Evolutionary conservation across 305 asterid genomes (phyloP).

Genomic region (Salvia sclarea): DNA sequence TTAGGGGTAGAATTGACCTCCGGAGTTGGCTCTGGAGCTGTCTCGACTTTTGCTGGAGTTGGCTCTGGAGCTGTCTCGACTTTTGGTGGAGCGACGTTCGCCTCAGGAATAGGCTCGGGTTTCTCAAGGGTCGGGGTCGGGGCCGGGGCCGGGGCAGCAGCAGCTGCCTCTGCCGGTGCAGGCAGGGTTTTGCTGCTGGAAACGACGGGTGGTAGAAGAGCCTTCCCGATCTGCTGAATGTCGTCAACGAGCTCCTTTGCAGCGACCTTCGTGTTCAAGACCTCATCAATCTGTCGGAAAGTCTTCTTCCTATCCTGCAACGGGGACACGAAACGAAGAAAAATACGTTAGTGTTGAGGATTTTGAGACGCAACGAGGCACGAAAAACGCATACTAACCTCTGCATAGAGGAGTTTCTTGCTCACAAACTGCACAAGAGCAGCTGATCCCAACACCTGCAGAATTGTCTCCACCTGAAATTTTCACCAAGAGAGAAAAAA

Average conservation of each 20-base stretch:
- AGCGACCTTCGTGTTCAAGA: constrained; percentile 68
- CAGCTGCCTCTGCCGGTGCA: constrained; percentile 47
- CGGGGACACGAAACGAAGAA: constrained; percentile 23
- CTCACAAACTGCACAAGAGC: constrained; percentile 74
- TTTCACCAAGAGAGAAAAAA: neutral
- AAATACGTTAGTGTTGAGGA: neutral
- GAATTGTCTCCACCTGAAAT: constrained; percentile 82
- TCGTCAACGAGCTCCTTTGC: constrained; percentile 83
- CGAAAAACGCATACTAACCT: constrained; percentile 61
- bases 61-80: constrained; percentile 48
- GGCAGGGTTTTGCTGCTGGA: constrained; percentile 61
- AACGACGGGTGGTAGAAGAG: constrained; percentile 65
- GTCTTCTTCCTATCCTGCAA: constrained; percentile 89
- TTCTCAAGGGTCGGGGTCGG: constrained; percentile 34
- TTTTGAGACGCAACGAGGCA: neutral
- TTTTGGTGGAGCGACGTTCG: constrained; percentile 39
- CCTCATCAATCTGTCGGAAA: constrained; percentile 64
- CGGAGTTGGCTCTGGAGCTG: constrained; percentile 49
- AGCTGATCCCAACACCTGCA: constrained; percentile 86
- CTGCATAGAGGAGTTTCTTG: constrained; percentile 88
- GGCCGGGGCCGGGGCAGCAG: constrained; percentile 36
- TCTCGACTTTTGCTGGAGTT: constrained; percentile 52
- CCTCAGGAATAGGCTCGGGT: constrained; percentile 45
- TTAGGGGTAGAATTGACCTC: constrained; percentile 59
- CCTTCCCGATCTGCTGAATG: constrained; percentile 81